phyloP scores from a whole-genome alignment of 2,329 filamentous ascomycete species.

The Venturia aucupariae region DNA sequence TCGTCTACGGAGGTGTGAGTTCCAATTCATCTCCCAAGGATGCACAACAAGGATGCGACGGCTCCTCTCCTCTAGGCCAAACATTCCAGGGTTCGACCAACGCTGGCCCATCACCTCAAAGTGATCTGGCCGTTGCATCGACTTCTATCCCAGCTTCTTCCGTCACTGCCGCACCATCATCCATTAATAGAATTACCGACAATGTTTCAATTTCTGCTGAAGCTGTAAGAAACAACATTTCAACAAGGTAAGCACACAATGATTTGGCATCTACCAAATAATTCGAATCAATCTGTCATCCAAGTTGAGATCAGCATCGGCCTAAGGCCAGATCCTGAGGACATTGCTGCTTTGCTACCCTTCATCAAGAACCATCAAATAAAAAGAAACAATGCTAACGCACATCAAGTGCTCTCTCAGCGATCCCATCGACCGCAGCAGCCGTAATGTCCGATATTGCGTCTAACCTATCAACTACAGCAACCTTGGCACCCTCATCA shows the following conservation, averaged over 20 bases:
- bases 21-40: background rate
- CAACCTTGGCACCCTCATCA: too few species aligned
- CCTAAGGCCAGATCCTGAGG: background rate
- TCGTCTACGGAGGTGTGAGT: slow-evolving; percentile 7
- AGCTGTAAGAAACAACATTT: background rate
- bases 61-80: background rate
- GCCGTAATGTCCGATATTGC: too few species aligned
- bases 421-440: background rate
- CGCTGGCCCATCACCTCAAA: background rate
- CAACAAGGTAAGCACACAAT: background rate
- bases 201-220: background rate
- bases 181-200: background rate
- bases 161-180: background rate
- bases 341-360: too few species aligned
- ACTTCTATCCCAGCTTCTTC: background rate
- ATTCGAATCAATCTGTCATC: background rate
- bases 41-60: background rate
- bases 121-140: background rate
- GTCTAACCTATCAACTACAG: too few species aligned
- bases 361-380: too few species aligned
- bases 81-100: background rate
- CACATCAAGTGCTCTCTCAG: background rate
- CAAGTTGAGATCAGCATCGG: background rate
- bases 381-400: background rate
- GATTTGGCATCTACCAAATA: background rate